These are phyloP conservation scores for Tilletia caries DNA, from an alignment of 1,284 basidiomycete genomes.

Conservation along the genomic window DNA sequence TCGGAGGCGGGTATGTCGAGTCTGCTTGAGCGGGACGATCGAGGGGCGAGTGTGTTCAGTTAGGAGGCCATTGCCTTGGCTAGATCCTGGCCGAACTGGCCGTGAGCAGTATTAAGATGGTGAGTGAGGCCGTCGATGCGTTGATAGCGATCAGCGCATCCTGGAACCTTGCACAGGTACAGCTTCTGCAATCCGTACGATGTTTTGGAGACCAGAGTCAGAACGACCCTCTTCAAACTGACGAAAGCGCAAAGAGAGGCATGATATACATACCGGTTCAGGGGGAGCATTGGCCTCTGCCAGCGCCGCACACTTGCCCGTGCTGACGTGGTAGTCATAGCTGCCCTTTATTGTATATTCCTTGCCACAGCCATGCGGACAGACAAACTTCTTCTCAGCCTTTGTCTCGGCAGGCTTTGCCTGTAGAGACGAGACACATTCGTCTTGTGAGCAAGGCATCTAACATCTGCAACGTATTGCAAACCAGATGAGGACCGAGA, in stretches of 20 bases:
- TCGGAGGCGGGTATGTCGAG: too few species aligned
- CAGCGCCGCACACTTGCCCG: not conserved
- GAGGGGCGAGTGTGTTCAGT: not conserved
- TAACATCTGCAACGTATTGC: too few species aligned
- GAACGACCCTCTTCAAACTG: too few species aligned
- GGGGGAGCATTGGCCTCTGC: not conserved
- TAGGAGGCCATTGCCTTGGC: constrained; percentile 4
- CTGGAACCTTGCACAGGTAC: constrained; percentile 3
- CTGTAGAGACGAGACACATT: too few species aligned
- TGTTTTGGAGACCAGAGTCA: too few species aligned
- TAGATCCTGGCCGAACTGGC: not conserved
- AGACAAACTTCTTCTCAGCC: not conserved
- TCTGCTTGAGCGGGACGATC: too few species aligned
- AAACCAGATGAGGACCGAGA: too few species aligned
- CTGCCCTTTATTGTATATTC: not conserved
- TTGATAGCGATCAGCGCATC: not conserved
- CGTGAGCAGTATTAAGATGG: not conserved
- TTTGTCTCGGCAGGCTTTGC: too few species aligned
- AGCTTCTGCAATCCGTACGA: constrained; percentile 8
- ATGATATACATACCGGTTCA: too few species aligned
- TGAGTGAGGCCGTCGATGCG: not conserved
- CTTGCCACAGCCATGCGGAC: constrained; percentile 9
- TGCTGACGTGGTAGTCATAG: not conserved
- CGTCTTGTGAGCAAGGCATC: too few species aligned
- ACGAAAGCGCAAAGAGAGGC: too few species aligned